Base-by-base conservation (phyloP, 2,329 filamentous ascomycete species). In the Fusarium coicis region DNA sequence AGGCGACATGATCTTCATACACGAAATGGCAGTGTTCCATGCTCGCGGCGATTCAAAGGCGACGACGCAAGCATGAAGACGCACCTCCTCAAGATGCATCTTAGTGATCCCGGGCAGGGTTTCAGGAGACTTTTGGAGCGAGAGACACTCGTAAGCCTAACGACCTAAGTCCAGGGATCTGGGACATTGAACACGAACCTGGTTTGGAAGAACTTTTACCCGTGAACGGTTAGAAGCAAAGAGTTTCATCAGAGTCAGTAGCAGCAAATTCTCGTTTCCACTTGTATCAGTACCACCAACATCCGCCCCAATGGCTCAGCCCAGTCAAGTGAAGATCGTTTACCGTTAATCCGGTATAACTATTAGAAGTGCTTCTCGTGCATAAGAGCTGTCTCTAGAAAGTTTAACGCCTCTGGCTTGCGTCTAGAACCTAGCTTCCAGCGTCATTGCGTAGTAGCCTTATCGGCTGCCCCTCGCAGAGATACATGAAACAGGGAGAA, bases 251-350 rank as follows among this genome's bases (percentile, higher is more conserved):
- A 7, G 9, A 21, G 26, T 28, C n/a, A 11, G 12, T 23, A 26
- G 32, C 19, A n/a, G 14, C 36, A 7, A 40, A 15, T 18, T 28
- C 19, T 8, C 19, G 3, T 54, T 28, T 21, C 19, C 19, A 14
- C 10, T 12, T 30, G 10, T n/a, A 23, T 26, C n/a, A 10, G 47
- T 4, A 10, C n/a, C 47, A 34, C 47, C 4, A 19, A 34, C 5
- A 19, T 8, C 23, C 6, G 4, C 16, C 3, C 16, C 2, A 14
- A 15, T 19, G n/a, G 30, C 21, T 19, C 7, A 28, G 19, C 18
- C 12, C 19, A 39, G 7, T n/a, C 19, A 39, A 7, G 7, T 0
- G 3, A n/a, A 15, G 23, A 16, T 9, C 14, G 3, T 28, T 12
- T 4, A 21, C 10, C 11, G 6, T 19, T 21, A 53, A 32, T 32